These are phyloP conservation scores for Arabidopsis suecica DNA, from an alignment of 345 rosid species.

Conservation along the genomic window DNA sequence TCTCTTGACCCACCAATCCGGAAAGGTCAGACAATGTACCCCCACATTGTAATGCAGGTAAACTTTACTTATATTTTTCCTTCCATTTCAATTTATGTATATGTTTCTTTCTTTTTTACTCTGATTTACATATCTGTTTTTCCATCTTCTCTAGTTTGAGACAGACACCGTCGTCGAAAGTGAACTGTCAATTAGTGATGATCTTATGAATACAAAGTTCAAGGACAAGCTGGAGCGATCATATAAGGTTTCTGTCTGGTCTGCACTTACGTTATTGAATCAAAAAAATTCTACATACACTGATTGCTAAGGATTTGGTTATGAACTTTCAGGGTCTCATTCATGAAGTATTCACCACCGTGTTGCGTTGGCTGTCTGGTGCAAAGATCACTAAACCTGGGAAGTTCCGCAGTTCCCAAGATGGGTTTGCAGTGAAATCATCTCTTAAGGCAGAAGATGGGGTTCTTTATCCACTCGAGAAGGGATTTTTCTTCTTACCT, in stretches of 20 bases:
- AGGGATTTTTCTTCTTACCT: slow-evolving; percentile 95
- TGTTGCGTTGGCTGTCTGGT: slow-evolving; percentile 88
- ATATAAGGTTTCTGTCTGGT: slow-evolving; percentile 62
- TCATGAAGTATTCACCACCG: slow-evolving; percentile 91
- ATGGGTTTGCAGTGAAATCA: slow-evolving; percentile 98
- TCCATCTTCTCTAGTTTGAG: slow-evolving; percentile 65
- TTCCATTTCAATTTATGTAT: not conserved
- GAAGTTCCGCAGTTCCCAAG: slow-evolving; percentile 94
- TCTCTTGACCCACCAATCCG: slow-evolving; percentile 98
- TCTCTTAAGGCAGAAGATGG: slow-evolving; percentile 99
- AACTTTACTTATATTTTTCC: slow-evolving; percentile 3
- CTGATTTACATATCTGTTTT: slow-evolving; percentile 20
- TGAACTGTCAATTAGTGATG: slow-evolving; percentile 68
- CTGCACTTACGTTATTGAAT: not conserved
- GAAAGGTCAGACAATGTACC: slow-evolving; percentile 95
- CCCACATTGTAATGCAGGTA: slow-evolving; percentile 97
- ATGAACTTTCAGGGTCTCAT: slow-evolving; percentile 72
- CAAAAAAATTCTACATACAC: not conserved
- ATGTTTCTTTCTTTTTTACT: not conserved
- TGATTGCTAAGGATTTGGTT: not conserved
- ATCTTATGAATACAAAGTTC: slow-evolving; percentile 78
- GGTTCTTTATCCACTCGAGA: slow-evolving; percentile 92
- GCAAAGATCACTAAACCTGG: slow-evolving; percentile 98
- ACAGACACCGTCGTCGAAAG: slow-evolving; percentile 74
- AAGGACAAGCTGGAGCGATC: slow-evolving; percentile 85